Conservation (phyloP, 2,329 filamentous ascomycete species). For the Cladosporium phlei region DNA sequence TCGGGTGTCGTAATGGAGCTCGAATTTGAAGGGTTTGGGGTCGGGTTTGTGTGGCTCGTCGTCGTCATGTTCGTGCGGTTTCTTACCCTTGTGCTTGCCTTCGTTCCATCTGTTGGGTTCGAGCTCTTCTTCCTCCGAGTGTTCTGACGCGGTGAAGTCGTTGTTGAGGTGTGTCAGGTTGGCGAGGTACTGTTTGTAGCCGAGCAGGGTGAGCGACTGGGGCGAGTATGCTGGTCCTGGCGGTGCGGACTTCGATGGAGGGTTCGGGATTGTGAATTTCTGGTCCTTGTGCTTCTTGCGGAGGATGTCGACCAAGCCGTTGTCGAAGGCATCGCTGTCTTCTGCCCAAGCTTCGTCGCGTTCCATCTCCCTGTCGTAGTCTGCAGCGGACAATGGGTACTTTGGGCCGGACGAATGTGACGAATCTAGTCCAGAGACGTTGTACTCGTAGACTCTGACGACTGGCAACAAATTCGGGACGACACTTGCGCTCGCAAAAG, state of each 20-base stretch:
- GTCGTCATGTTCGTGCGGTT: too few species aligned
- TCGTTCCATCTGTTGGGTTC: constrained; percentile 52
- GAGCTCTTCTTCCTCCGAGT: constrained; percentile 26
- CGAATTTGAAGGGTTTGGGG: constrained; percentile 63
- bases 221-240: constrained; percentile 88
- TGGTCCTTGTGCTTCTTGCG: constrained; percentile 49
- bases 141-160: constrained; percentile 42
- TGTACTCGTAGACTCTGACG: constrained; percentile 79
- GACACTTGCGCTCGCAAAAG: constrained; percentile 77
- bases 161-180: constrained; percentile 91
- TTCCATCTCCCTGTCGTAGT: constrained; percentile 2
- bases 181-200: constrained; percentile 87
- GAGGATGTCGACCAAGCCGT: constrained; percentile 39
- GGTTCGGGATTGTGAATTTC: constrained; percentile 56
- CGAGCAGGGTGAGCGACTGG: constrained; percentile 71
- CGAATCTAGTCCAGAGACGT: constrained; percentile 72
- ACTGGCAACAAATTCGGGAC: constrained; percentile 92
- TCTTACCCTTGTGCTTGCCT: constrained; percentile 59
- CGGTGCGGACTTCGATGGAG: constrained; percentile 65
- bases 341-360: constrained; percentile 6
- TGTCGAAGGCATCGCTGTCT: constrained; percentile 19
- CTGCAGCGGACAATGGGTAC: neutral
- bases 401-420: constrained; percentile 12
- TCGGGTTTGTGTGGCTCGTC: constrained; percentile 49
- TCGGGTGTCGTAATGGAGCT: constrained; percentile 82